phyloP scores from a whole-genome alignment of 176 grass and related monocot species.

The Saccharum officinarum region DNA sequence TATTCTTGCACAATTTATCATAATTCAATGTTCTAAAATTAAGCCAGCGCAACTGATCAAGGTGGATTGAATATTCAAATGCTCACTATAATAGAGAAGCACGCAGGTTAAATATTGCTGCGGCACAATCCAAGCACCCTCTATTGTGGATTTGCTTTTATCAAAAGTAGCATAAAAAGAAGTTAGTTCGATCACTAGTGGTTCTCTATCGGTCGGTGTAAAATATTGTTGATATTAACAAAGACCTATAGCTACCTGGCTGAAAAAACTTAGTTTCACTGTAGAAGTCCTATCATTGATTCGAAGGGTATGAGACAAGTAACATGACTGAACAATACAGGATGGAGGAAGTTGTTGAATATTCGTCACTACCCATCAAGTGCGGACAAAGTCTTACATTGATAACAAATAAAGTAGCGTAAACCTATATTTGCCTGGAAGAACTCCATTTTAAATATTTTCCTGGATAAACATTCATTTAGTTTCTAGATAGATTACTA shows the following conservation, averaged over 20 bases:
- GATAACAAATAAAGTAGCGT: slow-evolving; percentile 4
- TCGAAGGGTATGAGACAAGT: slow-evolving; percentile 1
- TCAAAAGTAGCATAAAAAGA: not conserved
- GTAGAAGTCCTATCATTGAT: slow-evolving; percentile 4
- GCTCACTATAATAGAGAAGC: not conserved
- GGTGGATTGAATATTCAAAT: not conserved
- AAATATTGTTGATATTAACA: slow-evolving; percentile 27
- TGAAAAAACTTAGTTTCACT: slow-evolving; percentile 23
- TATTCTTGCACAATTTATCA: not conserved
- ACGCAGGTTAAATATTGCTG: not conserved
- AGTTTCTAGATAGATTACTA: not conserved
- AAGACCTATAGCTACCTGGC: not conserved
- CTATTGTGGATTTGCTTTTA: slow-evolving; percentile 1
- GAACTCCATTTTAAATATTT: not conserved
- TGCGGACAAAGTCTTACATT: slow-evolving; percentile 16
- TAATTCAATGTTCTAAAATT: not conserved
- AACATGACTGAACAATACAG: not conserved
- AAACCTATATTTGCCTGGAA: not conserved
- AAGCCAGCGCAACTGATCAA: not conserved
- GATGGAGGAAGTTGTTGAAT: slow-evolving; percentile 10
- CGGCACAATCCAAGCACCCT: not conserved
- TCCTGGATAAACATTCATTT: not conserved
- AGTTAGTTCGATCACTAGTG: not conserved
- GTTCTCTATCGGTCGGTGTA: not conserved
- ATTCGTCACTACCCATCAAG: slow-evolving; percentile 13